Percentiles rank a stretch among this genome's conserved stretches.
Evolutionary conservation across 805 yeast genomes (phyloP).

Genomic region (Priceomyces medius): DNA sequence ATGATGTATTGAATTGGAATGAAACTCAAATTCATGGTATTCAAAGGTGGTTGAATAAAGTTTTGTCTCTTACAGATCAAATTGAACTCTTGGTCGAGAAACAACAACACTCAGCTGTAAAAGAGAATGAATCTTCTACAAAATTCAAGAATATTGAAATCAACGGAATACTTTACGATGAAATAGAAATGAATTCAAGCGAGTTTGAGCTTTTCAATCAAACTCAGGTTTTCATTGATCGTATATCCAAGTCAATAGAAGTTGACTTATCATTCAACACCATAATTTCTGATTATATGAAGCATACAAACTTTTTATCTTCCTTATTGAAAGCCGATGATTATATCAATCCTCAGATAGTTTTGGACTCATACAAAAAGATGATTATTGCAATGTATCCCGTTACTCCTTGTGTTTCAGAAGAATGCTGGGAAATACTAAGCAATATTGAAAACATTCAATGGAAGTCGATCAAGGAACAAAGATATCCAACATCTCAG

Average conservation of each 20-base stretch:
- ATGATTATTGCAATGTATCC: slow-evolving; percentile 71
- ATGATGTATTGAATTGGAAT: slow-evolving; percentile 86
- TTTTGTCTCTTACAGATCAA: slow-evolving; percentile 34
- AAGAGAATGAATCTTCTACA: slow-evolving; percentile 1
- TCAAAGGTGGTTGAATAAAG: slow-evolving; percentile 78
- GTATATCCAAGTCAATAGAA: slow-evolving; percentile 60
- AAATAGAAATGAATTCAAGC: slow-evolving; percentile 29
- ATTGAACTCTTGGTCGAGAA: slow-evolving; percentile 9
- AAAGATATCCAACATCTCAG: slow-evolving; percentile 64
- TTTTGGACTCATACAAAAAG: slow-evolving; percentile 49
- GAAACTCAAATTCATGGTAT: slow-evolving; percentile 82
- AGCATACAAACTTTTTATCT: slow-evolving; percentile 56
- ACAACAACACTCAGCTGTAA: not conserved
- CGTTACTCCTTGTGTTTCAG: slow-evolving; percentile 76
- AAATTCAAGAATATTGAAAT: slow-evolving; percentile 15
- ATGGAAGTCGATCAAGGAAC: slow-evolving; percentile 52
- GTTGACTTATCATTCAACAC: slow-evolving; percentile 71
- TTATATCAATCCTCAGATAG: slow-evolving; percentile 36
- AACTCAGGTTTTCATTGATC: slow-evolving; percentile 44
- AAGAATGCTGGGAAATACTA: slow-evolving; percentile 72
- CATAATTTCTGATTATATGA: slow-evolving; percentile 87
- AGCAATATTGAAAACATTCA: slow-evolving; percentile 16
- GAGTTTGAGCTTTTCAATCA: slow-evolving; percentile 63
- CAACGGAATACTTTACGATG: slow-evolving; percentile 16
- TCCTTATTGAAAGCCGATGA: slow-evolving; percentile 34